phyloP scores from a whole-genome alignment of 129 eudicot genomes.

The Mikania micrantha region DNA sequence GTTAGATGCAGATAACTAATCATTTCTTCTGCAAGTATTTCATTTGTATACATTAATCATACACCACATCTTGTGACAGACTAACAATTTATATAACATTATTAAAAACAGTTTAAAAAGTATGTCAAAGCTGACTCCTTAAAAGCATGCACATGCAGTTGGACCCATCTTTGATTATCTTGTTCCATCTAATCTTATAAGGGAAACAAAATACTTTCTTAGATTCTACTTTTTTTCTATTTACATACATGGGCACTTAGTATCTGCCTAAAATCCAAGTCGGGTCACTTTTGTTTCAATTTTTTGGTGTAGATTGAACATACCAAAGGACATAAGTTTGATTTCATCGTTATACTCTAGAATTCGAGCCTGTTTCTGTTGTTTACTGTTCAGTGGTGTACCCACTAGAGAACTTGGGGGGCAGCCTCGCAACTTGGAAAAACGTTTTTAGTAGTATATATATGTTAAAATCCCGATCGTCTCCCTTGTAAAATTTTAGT shows the following conservation, averaged over 20 bases:
- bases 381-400: not conserved
- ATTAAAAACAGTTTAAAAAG: slow-evolving; percentile 18
- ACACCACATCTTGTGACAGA: not conserved
- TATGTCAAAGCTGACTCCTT: slow-evolving; percentile 7
- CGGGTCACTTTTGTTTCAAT: not conserved
- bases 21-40: not conserved
- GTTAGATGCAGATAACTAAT: slow-evolving; percentile 38
- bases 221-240: slow-evolving; percentile 10
- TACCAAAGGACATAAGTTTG: not conserved
- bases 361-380: not conserved
- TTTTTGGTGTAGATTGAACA: not conserved
- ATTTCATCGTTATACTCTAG: not conserved
- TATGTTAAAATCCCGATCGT: no score
- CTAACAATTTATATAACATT: slow-evolving; percentile 7
- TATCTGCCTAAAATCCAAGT: not conserved
- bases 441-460: no score
- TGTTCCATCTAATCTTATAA: slow-evolving; percentile 13
- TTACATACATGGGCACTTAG: not conserved
- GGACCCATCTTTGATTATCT: slow-evolving; percentile 32
- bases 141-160: slow-evolving; percentile 22
- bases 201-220: slow-evolving; percentile 17
- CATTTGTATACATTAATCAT: slow-evolving; percentile 10
- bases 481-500: no score
- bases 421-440: no score
- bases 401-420: no score